Base-by-base conservation (phyloP, 495 filamentous ascomycete genomes). In the Aspergillus leporis region DNA sequence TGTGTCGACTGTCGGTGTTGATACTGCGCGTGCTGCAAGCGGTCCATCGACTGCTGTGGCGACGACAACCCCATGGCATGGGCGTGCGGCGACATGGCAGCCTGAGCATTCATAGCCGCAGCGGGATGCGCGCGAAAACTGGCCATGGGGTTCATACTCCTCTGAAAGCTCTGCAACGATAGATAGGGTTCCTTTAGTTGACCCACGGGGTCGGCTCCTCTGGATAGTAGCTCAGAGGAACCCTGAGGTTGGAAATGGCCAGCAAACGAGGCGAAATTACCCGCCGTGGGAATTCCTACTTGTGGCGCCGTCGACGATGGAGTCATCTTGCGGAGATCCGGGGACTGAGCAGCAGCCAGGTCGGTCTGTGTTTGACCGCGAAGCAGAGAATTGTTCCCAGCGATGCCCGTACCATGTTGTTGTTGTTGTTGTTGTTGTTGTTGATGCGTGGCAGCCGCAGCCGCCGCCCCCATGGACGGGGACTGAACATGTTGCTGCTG, bases 291-390 rank as follows among this genome's bases (percentile, higher is more conserved):
- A 40, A 75, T 68, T 9, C 73, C 73, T 38, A 72, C 64, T 13
- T 75, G 53, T 12, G 74, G 67, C n/a, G 68, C 68, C 2, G 72
- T 68, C 0, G 70, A 64, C 4, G 69, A 64, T 22, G 72, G 69
- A 3, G 74, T 68, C 72, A 75, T 74, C 51, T 74, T 74, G 61
- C 72, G 72, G 53, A 73, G 51, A 61, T 75, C 73, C 9, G 74
- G 74, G 5, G 72, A 75, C 51, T 73, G 67, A 1, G 69, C 46
- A 1, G 69, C 46, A 6, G 66, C 49, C 25, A 72, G 65, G 22
- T 65, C 68, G 23, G 71, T 62, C 55, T 74, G 72, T n/a, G 69
- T 56, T 30, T 66, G 70, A 30, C 53, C 58, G 4, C 70, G 71
- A 22, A 69, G 68, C 12, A 73, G 53, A 1, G 66, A 56, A 53